Evolutionary conservation across 2,329 filamentous ascomycete species (phyloP).

Genomic region (Colletotrichum tanaceti): DNA sequence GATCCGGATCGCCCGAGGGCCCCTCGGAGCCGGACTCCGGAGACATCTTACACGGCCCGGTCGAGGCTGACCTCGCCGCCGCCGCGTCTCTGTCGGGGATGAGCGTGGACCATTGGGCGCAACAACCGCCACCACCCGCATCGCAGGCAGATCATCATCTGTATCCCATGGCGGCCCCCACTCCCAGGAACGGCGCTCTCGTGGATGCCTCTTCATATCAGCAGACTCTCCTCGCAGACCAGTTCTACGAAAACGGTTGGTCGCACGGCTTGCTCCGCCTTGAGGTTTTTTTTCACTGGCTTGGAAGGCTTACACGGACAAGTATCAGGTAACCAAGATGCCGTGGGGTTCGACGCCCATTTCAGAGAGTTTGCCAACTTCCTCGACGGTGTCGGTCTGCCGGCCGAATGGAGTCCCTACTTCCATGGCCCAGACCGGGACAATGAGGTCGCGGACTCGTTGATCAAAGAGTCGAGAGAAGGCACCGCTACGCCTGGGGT

Average conservation of each 20-base stretch:
- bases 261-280: not conserved
- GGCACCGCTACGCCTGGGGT: constrained; percentile 34
- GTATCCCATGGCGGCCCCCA: constrained; percentile 30
- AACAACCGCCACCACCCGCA: constrained; percentile 27
- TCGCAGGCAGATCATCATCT: constrained; percentile 18
- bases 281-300: not conserved
- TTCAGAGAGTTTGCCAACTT: constrained; percentile 54
- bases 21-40: constrained; percentile 45
- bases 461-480: constrained; percentile 37
- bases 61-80: constrained; percentile 45
- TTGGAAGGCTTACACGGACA: not conserved
- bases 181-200: constrained; percentile 24
- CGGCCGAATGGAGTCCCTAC: constrained; percentile 54
- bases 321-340: constrained; percentile 27
- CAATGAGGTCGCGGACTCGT: constrained; percentile 43
- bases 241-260: constrained; percentile 44
- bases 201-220: constrained; percentile 42
- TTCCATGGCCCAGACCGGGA: constrained; percentile 46
- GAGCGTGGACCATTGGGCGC: constrained; percentile 46
- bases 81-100: constrained; percentile 50
- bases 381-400: constrained; percentile 52
- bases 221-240: constrained; percentile 45
- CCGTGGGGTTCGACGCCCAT: constrained; percentile 46
- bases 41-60: constrained; percentile 45
- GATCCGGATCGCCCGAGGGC: constrained; percentile 38